Base-by-base conservation (phyloP, 805 yeast species). In the Metschnikowia vanudenii region DNA sequence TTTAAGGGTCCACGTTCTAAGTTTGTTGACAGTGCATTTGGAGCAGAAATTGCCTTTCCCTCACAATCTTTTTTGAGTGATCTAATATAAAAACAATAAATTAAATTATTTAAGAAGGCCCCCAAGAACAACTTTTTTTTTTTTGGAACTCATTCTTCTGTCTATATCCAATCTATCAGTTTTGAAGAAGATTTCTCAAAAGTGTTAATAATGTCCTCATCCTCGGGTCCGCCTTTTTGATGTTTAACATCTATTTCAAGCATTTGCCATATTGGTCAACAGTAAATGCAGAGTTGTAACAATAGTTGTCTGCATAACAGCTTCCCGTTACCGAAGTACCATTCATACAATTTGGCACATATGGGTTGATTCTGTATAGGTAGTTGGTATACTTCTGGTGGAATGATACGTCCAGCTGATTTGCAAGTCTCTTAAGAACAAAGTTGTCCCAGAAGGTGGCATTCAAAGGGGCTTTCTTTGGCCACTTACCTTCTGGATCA, bases 381-480 rank as follows among this genome's bases (percentile, higher is more conserved):
- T 63, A 66, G 48, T 73, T 69, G 34, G 75, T 67, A 62, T 78
- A 84, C 52, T 57, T 49, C 54, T 81, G 85, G 43, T 82, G 73
- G 52, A 70, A 63, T 2, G 62, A 70, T 30, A 69, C 65, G 53
- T 76, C 65, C 39, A 67, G 51, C 44, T 51, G 50, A 39, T 62
- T 57, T 37, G 69, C 67, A 52, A 84, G 68, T 32, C 65, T 63
- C 24, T 67, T 61, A 3, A 83, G 77, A 14, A 81, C 83, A 41
- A 52, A 63, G 41, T 52, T 49, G 57, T 82, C 81, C 89, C 89
- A 82, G 70, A 82, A 84, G 14, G 81, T 75, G 16, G 81, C 89
- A 57, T 83, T 84, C 57, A 84, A 72, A 11, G 88, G 85, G 13
- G 83, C 68, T 10, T 62, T 54, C 11, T 44, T 52, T 14, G 88